Percentiles rank a stretch among this genome's conserved stretches.
Evolutionary conservation across 108 stramenopile species (phyloP).

Genomic region (Mediolabrus comicus): DNA sequence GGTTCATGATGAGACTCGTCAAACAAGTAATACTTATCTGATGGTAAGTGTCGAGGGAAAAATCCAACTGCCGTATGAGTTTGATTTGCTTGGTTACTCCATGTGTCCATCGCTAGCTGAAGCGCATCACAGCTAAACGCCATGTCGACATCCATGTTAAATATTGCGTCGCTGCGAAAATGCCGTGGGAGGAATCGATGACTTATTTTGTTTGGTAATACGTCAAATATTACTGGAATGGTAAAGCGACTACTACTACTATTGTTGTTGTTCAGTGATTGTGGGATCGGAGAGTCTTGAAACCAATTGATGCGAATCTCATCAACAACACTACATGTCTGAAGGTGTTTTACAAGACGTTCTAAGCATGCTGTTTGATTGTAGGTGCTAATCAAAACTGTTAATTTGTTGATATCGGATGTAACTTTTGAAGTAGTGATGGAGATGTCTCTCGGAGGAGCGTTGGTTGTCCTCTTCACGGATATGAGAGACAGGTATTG

Average conservation of each 20-base stretch:
- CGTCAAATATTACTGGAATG: neutral
- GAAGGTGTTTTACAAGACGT: neutral
- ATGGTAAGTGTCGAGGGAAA: neutral
- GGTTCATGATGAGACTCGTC: neutral
- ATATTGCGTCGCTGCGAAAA: neutral
- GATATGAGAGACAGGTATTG: neutral
- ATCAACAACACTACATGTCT: neutral
- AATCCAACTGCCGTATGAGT: neutral
- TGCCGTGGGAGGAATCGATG: neutral
- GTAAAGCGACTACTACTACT: neutral
- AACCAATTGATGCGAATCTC: neutral
- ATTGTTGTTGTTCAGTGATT: neutral
- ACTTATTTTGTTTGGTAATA: neutral
- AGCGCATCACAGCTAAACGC: neutral
- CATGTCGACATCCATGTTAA: conserved; percentile 1
- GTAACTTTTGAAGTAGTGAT: neutral
- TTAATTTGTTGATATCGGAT: neutral
- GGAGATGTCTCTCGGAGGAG: neutral
- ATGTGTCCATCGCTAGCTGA: neutral
- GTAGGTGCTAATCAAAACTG: neutral
- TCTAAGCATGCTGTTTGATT: neutral
- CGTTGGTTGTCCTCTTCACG: neutral
- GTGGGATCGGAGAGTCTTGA: neutral
- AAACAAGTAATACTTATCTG: neutral
- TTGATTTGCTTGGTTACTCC: neutral